Conservation (phyloP, 1,139 yeast species). For the Meyerozyma sp. region DNA sequence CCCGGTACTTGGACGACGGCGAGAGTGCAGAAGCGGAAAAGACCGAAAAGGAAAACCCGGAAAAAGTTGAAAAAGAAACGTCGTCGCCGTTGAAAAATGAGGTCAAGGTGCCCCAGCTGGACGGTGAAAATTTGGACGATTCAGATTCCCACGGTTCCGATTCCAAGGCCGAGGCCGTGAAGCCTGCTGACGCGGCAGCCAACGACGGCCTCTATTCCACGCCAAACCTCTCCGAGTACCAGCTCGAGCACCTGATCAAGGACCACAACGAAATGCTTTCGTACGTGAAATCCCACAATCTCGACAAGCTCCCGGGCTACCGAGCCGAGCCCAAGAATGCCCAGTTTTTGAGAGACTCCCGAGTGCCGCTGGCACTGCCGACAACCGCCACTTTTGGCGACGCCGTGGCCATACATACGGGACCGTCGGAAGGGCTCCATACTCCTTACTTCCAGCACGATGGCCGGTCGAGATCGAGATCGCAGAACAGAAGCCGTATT, state of each 20-base stretch:
- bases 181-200: too few relatives aligned
- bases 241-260: conserved; percentile 36
- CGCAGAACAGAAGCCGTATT: conserved; percentile 4
- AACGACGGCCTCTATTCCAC: conserved; percentile 24
- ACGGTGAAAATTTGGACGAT: background rate
- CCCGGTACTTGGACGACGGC: conserved; percentile 17
- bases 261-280: conserved; percentile 33
- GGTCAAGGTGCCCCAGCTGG: background rate
- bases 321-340: background rate
- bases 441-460: conserved; percentile 44
- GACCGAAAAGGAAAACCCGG: too few relatives aligned
- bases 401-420: conserved; percentile 4
- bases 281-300: conserved; percentile 34
- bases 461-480: conserved; percentile 20
- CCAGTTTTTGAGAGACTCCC: background rate
- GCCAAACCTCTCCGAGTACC: conserved; percentile 46
- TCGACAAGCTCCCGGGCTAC: conserved; percentile 1
- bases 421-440: conserved; percentile 20
- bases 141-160: background rate
- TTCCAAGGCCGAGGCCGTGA: too few relatives aligned
- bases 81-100: background rate
- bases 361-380: background rate
- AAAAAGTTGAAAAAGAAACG: too few relatives aligned
- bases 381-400: background rate
- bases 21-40: background rate